A percentile compares a stretch with the other conserved stretches of the same genome.
phyloP scores from a whole-genome alignment of 75 land plant species.

The Picea glauca region DNA sequence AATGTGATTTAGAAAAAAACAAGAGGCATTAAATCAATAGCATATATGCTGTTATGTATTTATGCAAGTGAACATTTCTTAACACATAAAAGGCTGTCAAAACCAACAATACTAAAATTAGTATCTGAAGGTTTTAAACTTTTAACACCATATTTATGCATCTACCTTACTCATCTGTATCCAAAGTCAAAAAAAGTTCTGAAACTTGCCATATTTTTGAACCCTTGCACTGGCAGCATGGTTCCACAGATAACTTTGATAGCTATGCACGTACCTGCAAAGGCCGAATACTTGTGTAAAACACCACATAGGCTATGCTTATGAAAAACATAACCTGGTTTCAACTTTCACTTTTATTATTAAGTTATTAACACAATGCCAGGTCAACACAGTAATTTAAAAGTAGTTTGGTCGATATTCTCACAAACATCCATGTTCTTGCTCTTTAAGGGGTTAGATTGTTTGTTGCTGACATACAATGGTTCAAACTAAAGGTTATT shows the following conservation, averaged over 20 bases:
- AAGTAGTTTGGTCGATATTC: too few species aligned
- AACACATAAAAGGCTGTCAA: too few species aligned
- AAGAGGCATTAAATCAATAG: too few species aligned
- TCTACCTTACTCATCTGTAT: background rate
- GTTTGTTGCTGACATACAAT: background rate
- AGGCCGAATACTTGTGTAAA: background rate
- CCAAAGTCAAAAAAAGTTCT: background rate
- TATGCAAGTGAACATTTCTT: too few species aligned
- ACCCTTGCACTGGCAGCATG: slow-evolving; percentile 86
- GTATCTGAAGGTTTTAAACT: too few species aligned
- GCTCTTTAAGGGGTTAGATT: background rate
- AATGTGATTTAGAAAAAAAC: too few species aligned
- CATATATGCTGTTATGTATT: too few species aligned
- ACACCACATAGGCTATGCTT: background rate
- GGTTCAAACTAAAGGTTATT: background rate
- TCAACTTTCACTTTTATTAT: too few species aligned
- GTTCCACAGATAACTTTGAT: slow-evolving; percentile 97
- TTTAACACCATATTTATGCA: too few species aligned
- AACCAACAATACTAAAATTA: too few species aligned
- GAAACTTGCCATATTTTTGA: slow-evolving; percentile 63
- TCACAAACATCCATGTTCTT: background rate
- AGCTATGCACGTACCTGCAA: slow-evolving; percentile 92
- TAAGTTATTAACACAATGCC: background rate
- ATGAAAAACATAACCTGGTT: background rate
- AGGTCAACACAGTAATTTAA: background rate